These are phyloP conservation scores for Ustilago xerochloae DNA, from an alignment of 1,284 basidiomycete genomes.

Conservation along the genomic window DNA sequence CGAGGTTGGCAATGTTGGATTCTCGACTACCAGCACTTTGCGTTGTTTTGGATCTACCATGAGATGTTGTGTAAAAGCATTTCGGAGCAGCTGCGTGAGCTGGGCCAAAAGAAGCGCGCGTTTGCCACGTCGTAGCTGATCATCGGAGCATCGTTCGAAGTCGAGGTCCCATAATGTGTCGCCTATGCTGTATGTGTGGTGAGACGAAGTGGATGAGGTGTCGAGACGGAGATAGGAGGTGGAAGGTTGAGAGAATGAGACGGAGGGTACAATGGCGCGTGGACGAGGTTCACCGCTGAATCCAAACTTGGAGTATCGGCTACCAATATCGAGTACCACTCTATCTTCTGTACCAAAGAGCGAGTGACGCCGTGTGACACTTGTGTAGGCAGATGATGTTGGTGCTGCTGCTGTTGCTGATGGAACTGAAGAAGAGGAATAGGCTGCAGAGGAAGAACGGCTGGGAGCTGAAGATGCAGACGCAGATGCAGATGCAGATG, in stretches of 20 bases:
- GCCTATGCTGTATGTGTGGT: constrained; percentile 23
- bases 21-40: constrained; percentile 90
- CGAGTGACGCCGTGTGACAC: constrained; percentile 46
- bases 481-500: no score
- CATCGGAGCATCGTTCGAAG: constrained; percentile 35
- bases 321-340: constrained; percentile 63
- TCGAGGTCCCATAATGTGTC: constrained; percentile 62
- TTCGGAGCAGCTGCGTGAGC: constrained; percentile 52
- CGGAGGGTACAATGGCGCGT: constrained; percentile 64
- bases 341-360: constrained; percentile 58
- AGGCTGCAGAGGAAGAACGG: constrained; percentile 22
- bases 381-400: constrained; percentile 26
- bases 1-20: constrained; percentile 83
- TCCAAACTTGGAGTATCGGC: constrained; percentile 57
- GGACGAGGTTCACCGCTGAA: constrained; percentile 63
- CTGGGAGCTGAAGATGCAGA: constrained; percentile 8
- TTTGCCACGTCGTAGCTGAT: constrained; percentile 42
- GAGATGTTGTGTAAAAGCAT: constrained; percentile 72
- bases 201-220: neutral
- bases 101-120: constrained; percentile 45
- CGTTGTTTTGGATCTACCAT: constrained; percentile 91
- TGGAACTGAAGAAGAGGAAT: constrained; percentile 2
- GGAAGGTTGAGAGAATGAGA: constrained; percentile 59
- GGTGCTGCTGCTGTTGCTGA: constrained; percentile 3
- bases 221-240: constrained; percentile 33